Conservation (phyloP, 495 filamentous ascomycete species). For the Halenospora varia region DNA sequence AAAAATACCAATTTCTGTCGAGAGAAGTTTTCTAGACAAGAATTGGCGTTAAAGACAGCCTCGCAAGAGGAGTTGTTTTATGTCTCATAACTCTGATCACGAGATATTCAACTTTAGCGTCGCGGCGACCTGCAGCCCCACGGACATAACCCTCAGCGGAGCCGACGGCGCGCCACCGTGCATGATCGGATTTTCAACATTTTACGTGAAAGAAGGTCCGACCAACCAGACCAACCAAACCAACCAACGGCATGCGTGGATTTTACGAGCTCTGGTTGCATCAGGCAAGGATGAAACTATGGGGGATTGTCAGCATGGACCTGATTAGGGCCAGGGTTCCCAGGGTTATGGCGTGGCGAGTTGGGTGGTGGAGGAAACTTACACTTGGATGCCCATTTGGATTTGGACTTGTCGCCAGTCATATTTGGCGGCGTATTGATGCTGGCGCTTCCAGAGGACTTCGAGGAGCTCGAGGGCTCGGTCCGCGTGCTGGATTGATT, state of each 20-base stretch:
- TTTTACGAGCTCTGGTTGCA: neutral
- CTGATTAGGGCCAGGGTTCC: too few relatives aligned
- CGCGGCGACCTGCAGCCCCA: neutral
- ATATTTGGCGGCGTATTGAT: conserved; percentile 21
- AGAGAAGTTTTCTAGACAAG: neutral
- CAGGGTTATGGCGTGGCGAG: too few relatives aligned
- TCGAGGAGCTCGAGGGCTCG: conserved; percentile 22
- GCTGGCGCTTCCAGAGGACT: conserved; percentile 22
- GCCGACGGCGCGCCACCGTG: neutral
- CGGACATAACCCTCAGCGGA: neutral
- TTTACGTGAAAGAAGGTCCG: too few relatives aligned
- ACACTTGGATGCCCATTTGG: conserved; percentile 26
- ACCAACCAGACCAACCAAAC: too few relatives aligned
- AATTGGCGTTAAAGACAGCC: neutral
- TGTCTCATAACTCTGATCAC: too few relatives aligned
- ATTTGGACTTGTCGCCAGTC: conserved; percentile 24
- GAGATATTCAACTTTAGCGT: neutral
- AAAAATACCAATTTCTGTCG: too few relatives aligned
- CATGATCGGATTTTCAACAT: too few relatives aligned
- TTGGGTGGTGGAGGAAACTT: too few relatives aligned
- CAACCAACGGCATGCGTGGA: too few relatives aligned
- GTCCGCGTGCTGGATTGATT: conserved; percentile 21
- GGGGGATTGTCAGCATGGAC: too few relatives aligned
- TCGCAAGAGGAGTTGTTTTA: too few relatives aligned
- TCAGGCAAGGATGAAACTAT: conserved; percentile 15